Evolutionary conservation across 2,329 filamentous ascomycete genomes (phyloP).

Genomic region (Aspergillus puulaauensis): DNA sequence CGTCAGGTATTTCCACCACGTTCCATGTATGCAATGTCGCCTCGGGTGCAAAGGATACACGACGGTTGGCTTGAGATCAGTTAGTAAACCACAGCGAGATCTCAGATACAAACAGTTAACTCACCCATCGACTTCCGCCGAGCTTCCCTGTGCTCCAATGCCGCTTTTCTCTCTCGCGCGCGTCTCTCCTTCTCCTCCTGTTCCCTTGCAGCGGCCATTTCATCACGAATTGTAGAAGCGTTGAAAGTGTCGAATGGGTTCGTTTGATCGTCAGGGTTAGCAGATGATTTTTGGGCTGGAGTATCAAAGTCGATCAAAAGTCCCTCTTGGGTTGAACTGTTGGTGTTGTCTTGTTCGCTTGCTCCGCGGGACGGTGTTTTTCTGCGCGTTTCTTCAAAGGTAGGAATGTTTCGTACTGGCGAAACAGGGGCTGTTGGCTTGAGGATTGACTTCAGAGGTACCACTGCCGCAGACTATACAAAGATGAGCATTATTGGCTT

Average conservation of each 20-base stretch:
- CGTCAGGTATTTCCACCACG: constrained; percentile 83
- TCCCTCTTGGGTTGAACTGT: constrained; percentile 28
- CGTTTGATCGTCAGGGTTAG: constrained; percentile 42
- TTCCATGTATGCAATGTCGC: constrained; percentile 97
- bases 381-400: constrained; percentile 54
- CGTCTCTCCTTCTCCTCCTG: constrained; percentile 65
- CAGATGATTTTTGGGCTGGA: constrained; percentile 31
- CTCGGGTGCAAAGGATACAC: constrained; percentile 96
- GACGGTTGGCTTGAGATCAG: constrained; percentile 64
- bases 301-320: constrained; percentile 46
- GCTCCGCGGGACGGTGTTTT: constrained; percentile 37
- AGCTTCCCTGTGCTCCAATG: constrained; percentile 75
- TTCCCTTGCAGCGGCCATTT: constrained; percentile 67
- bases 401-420: constrained; percentile 65
- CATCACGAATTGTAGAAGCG: constrained; percentile 38
- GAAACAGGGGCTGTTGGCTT: constrained; percentile 71
- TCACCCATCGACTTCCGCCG: constrained; percentile 82
- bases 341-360: constrained; percentile 21
- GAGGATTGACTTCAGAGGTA: constrained; percentile 68
- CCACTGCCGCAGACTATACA: constrained; percentile 40
- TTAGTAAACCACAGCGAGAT: constrained; percentile 14
- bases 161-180: constrained; percentile 58
- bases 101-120: constrained; percentile 6
- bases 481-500: constrained; percentile 5
- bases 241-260: constrained; percentile 51